Evolutionary conservation across 2,329 filamentous ascomycete species (phyloP).

Genomic region (Cytospora piceae): DNA sequence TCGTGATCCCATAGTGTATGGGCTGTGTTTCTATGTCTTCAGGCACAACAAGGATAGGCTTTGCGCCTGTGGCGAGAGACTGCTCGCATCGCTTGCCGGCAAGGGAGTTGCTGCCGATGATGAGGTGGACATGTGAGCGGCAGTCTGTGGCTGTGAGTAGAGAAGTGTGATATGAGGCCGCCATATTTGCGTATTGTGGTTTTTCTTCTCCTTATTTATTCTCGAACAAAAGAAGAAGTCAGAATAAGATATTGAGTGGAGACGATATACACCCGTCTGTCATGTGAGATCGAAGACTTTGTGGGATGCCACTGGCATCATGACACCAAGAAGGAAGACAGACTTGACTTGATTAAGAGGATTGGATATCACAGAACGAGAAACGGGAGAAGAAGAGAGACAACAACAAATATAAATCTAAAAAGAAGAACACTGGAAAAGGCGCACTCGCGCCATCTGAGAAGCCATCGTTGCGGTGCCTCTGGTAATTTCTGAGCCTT

Average conservation of each 20-base stretch:
- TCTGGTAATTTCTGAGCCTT: background rate
- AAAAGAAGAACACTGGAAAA: background rate
- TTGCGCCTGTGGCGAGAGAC: conserved; percentile 80
- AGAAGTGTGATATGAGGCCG: conserved; percentile 43
- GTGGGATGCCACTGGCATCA: conserved; percentile 21
- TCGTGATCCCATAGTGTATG: conserved; percentile 61
- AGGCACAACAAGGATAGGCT: conserved; percentile 77
- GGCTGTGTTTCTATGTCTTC: conserved; percentile 52
- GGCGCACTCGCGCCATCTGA: background rate
- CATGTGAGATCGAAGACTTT: conserved; percentile 3
- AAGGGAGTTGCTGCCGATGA: conserved; percentile 84
- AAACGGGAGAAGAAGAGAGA: background rate
- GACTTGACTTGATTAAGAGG: background rate
- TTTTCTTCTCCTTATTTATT: background rate
- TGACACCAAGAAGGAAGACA: background rate
- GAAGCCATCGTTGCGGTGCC: background rate
- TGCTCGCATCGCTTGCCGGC: conserved; percentile 82
- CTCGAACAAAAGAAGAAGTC: background rate
- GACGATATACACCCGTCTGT: background rate
- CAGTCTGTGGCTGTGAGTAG: conserved; percentile 76
- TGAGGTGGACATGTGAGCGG: conserved; percentile 74
- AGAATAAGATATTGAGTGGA: background rate
- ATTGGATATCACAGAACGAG: background rate
- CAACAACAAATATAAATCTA: background rate
- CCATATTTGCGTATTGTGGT: conserved; percentile 20